A percentile compares a stretch with the other conserved stretches of the same genome.
phyloP scores from a whole-genome alignment of 331 rosid species.

The Stylosanthes scabra region DNA sequence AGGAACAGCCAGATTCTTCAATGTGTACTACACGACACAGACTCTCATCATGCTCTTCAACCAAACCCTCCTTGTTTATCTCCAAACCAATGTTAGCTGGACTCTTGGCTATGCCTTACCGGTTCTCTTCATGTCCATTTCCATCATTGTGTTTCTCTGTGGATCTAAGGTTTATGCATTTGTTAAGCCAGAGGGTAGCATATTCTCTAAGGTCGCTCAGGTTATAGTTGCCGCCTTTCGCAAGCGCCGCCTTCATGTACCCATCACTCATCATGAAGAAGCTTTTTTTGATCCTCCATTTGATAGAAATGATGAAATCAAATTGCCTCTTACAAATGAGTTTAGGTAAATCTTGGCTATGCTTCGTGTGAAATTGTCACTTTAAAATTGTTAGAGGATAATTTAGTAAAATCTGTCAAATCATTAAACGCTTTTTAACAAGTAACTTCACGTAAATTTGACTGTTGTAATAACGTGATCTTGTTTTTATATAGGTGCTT shows the following conservation, averaged over 20 bases:
- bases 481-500: constrained; percentile 41
- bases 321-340: constrained; percentile 50
- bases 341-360: constrained; percentile 45
- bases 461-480: not conserved
- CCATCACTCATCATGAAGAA: not conserved
- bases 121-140: constrained; percentile 32
- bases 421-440: too few relatives aligned
- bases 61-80: constrained; percentile 62
- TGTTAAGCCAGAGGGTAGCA: constrained; percentile 58
- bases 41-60: constrained; percentile 51
- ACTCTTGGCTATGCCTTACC: constrained; percentile 66
- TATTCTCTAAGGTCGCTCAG: constrained; percentile 49
- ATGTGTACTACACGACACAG: constrained; percentile 62
- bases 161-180: constrained; percentile 51
- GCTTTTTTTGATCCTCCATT: constrained; percentile 55
- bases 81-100: constrained; percentile 78
- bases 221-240: constrained; percentile 57
- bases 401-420: too few relatives aligned
- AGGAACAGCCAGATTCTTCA: constrained; percentile 61
- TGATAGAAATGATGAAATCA: constrained; percentile 29
- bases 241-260: constrained; percentile 49
- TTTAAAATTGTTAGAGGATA: too few relatives aligned
- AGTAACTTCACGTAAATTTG: too few relatives aligned
- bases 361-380: not conserved
- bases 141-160: constrained; percentile 42